Evolutionary conservation across 2,329 filamentous ascomycete species (phyloP).

Genomic region (Clonostachys sp.): DNA sequence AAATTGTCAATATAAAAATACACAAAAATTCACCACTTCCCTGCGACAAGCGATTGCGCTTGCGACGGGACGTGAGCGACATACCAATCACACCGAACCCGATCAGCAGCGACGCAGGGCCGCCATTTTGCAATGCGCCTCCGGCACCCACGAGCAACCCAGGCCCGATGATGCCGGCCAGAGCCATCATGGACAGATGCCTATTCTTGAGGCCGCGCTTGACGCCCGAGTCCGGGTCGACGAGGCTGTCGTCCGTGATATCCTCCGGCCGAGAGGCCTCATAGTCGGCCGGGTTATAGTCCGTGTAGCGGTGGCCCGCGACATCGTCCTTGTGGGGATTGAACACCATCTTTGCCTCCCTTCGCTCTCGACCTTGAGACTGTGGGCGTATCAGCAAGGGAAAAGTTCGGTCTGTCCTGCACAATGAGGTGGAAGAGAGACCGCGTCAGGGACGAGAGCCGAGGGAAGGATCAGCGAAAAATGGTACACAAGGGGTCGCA

Average conservation of each 20-base stretch:
- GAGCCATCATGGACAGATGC: constrained; percentile 62
- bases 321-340: too few relatives aligned
- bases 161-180: constrained; percentile 62
- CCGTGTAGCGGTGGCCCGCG: too few relatives aligned
- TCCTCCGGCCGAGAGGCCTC: too few relatives aligned
- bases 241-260: constrained; percentile 27
- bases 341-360: too few relatives aligned
- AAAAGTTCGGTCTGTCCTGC: too few relatives aligned
- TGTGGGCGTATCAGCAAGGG: too few relatives aligned
- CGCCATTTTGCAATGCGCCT: constrained; percentile 62
- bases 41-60: not conserved
- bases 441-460: too few relatives aligned
- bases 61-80: constrained; percentile 2
- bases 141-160: constrained; percentile 70
- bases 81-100: constrained; percentile 65
- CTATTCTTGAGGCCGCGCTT: constrained; percentile 66
- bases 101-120: constrained; percentile 68
- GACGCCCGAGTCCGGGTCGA: constrained; percentile 60
- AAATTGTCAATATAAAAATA: not conserved
- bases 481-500: too few relatives aligned
- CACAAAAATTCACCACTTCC: not conserved
- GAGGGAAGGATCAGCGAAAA: too few relatives aligned
- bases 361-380: too few relatives aligned
- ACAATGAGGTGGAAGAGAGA: too few relatives aligned
- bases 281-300: too few relatives aligned